Evolutionary conservation across 306 rosid genomes (phyloP), one percentile per base, ranked within the genome.

Genomic region (Inga laurina): DNA sequence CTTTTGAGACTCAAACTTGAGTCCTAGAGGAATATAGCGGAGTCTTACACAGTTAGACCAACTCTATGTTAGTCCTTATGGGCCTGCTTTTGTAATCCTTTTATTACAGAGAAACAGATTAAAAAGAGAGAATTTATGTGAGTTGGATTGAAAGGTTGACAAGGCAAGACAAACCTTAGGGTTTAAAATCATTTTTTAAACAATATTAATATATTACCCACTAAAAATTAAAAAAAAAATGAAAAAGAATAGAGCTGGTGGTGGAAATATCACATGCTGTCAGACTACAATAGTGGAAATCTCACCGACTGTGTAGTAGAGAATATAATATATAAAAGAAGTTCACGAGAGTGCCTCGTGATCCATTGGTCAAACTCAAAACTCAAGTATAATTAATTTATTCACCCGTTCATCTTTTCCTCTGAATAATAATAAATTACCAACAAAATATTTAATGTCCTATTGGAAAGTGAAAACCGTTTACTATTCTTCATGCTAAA

Each of bases 301-400:
- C 39, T 24, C 70, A 66, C 56, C 61, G 59, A 78, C 61, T 68
- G 3, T 75, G 82, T 64, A 30, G 67, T 48, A 45, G 71, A 72
- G 82, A 84, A 70, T 44, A 75, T 69, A 81, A 16, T 8, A 57
- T n/a, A 7, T 57, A 57, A 43, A 65, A 74, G 72, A 75, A 82
- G 90, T 84, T 87, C 90, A 84, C 90, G 88, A 83, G 88, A 82
- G 66, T 84, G 48, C 82, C 57, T 82, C 86, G 82, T 84, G 72
- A 75, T 86, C 62, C 78, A 70, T 73, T 74, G 79, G 71, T 61
- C 41, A 9, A 73, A 35, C 66, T 61, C 41, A 9, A 73, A 35
- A 57, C 65, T 57, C 65, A 57, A 57, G 8, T 57, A 57, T 57
- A n/a, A n/a, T 2, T 57, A 57, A 74, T 52, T 66, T 14, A 51